phyloP scores from a whole-genome alignment of 73 alveolate genomes.

The Stentor roeselii region DNA sequence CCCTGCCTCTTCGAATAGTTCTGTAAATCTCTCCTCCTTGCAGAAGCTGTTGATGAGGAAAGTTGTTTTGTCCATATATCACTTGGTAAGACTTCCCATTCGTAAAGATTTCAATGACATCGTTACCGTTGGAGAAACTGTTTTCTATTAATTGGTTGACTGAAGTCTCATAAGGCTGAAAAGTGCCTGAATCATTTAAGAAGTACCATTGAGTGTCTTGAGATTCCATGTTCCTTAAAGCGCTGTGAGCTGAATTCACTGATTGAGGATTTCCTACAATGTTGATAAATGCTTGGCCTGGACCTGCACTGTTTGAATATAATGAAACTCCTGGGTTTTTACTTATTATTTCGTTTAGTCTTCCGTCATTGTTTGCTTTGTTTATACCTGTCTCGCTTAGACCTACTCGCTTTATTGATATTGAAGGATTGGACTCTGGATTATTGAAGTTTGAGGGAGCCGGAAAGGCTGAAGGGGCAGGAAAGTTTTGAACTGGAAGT shows the following conservation, averaged over 20 bases:
- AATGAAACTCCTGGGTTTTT: neutral
- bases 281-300: neutral
- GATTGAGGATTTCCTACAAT: neutral
- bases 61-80: neutral
- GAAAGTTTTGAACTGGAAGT: neutral
- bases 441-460: neutral
- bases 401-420: neutral
- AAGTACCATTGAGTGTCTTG: neutral
- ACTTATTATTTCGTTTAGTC: too few species aligned
- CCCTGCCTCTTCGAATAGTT: neutral
- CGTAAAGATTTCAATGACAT: neutral
- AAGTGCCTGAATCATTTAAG: neutral
- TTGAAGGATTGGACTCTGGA: neutral
- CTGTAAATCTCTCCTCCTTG: neutral
- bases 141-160: neutral
- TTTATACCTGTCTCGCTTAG: neutral
- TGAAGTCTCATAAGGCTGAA: neutral
- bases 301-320: neutral
- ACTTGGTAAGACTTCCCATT: neutral
- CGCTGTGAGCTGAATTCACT: neutral
- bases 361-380: neutral
- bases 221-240: neutral
- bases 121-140: neutral
- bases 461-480: neutral
- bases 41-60: neutral